phyloP scores from a whole-genome alignment of 2,329 filamentous ascomycete species.

The Rutstroemia sydowiana region DNA sequence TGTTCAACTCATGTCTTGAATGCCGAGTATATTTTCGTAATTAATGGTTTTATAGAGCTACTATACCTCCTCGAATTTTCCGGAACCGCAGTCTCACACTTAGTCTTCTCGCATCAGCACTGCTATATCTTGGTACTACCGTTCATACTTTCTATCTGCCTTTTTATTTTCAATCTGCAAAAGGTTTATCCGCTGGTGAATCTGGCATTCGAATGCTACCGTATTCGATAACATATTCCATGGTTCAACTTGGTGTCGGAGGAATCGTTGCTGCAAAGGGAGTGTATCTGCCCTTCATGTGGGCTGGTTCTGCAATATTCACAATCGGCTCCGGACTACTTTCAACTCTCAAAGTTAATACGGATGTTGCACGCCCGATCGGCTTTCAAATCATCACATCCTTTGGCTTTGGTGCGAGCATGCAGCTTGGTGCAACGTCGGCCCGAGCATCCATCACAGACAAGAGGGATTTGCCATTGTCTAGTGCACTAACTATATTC shows the following conservation, averaged over 20 bases:
- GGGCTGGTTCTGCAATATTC: conserved; percentile 22
- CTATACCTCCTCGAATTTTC: neutral
- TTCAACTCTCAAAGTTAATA: conserved; percentile 37
- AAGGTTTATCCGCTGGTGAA: conserved; percentile 11
- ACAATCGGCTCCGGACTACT: conserved; percentile 43
- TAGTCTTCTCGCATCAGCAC: neutral
- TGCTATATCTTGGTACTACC: neutral
- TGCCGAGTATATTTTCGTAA: neutral
- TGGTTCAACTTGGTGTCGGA: conserved; percentile 4
- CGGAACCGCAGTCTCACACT: neutral
- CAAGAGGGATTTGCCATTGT: conserved; percentile 43
- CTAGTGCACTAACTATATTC: neutral
- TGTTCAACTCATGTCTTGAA: neutral
- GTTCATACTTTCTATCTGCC: neutral
- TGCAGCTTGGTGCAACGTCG: conserved; percentile 38
- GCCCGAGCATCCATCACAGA: conserved; percentile 44
- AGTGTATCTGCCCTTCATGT: conserved; percentile 30
- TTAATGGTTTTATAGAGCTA: neutral
- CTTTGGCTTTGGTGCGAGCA: conserved; percentile 46
- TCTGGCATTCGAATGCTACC: conserved; percentile 24
- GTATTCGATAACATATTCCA: conserved; percentile 6
- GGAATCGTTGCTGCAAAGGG: conserved; percentile 22
- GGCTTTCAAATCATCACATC: conserved; percentile 50
- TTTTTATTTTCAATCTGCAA: conserved; percentile 14
- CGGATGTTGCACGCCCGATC: conserved; percentile 36